Evolutionary conservation across 2,329 filamentous ascomycete species (phyloP).

Genomic region (Alternaria conjuncta): DNA sequence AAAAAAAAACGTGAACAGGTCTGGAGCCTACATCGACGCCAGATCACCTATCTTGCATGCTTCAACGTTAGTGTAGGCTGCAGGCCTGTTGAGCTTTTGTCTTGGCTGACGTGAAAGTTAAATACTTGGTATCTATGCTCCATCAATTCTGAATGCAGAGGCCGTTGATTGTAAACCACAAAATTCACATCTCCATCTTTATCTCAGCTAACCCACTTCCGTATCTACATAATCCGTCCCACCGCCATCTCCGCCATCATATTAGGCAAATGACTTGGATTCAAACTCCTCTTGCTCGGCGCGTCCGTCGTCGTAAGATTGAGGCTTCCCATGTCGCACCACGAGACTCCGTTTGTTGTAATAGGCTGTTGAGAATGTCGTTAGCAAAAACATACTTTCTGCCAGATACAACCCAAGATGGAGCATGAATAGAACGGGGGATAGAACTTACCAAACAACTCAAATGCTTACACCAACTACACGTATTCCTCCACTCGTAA

Average conservation of each 20-base stretch:
- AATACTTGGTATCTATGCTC: slow-evolving; percentile 2
- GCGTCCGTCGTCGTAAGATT: slow-evolving; percentile 24
- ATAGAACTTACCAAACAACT: slow-evolving; percentile 80
- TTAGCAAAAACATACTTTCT: slow-evolving; percentile 4
- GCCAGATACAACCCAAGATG: background rate
- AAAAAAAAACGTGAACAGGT: background rate
- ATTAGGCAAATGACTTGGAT: background rate
- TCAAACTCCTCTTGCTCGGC: slow-evolving; percentile 8
- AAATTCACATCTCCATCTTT: too few relatives aligned
- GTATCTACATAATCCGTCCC: background rate
- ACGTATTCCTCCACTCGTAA: slow-evolving; percentile 77
- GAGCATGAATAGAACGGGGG: background rate
- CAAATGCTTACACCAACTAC: slow-evolving; percentile 93
- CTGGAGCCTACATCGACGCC: background rate
- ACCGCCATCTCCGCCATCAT: slow-evolving; percentile 3
- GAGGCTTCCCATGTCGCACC: slow-evolving; percentile 46
- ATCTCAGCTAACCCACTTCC: background rate
- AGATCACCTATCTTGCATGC: background rate
- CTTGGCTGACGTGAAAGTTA: background rate
- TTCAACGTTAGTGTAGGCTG: background rate
- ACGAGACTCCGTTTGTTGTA: slow-evolving; percentile 35
- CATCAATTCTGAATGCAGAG: background rate
- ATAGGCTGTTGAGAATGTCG: slow-evolving; percentile 18
- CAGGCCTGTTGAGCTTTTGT: background rate
- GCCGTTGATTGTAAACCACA: background rate